Evolutionary conservation across 2,329 filamentous ascomycete species (phyloP), one percentile per base, ranked within the genome.

Genomic region (Diatrype stigma): DNA sequence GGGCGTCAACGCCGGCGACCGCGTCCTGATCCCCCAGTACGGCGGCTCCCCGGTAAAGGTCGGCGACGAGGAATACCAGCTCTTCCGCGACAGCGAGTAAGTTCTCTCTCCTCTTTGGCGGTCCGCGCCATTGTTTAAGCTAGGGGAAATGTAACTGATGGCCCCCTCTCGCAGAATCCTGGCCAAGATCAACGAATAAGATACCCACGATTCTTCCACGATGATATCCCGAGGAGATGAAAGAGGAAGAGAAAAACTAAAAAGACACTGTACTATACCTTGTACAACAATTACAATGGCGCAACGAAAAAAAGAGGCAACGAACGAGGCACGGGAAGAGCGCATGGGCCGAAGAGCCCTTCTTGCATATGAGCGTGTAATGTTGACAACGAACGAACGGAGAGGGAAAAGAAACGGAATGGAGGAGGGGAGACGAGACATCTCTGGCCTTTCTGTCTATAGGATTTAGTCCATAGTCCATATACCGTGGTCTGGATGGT

Each of bases 71-170:
- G 94, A 99, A 78, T 97, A 84, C 80, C 85, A 88, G 58, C 85
- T 99, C 59, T 99, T 96, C 87, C 84, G 94, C 67, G 94, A 99
- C 76, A 89, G 91, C 79, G 94, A 99, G 93, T 97, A 86, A 76
- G 92, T 87, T 48, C 42, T 60, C 45, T 26, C 34, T 22, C 30
- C 12, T 32, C 32, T 54, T 32, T n/a, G n/a, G n/a, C n/a, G n/a
- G n/a, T n/a, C n/a, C n/a, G n/a, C n/a, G n/a, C n/a, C n/a, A n/a
- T n/a, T n/a, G n/a, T n/a, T n/a, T n/a, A n/a, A n/a, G n/a, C n/a
- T n/a, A n/a, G n/a, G n/a, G n/a, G n/a, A n/a, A n/a, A n/a, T n/a
- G n/a, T n/a, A n/a, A n/a, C n/a, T n/a, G n/a, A n/a, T n/a, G n/a
- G n/a, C n/a, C 50, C 60, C 59, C 28, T 32, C 14, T 47, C 21